Percentiles rank a stretch among this genome's conserved stretches.
Evolutionary conservation across 768 basidiomycete genomes (phyloP).

Genomic region (Galerina marginata): DNA sequence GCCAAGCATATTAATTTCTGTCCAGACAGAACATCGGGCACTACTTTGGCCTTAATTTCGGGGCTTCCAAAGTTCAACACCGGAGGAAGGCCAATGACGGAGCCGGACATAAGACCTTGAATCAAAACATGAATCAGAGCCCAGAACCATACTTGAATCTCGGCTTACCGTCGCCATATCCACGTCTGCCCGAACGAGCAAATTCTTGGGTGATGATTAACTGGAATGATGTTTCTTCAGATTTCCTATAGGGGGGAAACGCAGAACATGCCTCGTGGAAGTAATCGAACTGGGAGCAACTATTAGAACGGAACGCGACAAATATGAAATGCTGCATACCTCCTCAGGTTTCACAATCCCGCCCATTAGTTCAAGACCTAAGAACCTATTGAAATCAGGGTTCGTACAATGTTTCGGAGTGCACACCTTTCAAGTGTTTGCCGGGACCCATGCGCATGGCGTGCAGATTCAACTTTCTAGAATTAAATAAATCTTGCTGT

Average conservation of each 20-base stretch:
- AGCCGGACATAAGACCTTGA: slow-evolving; percentile 68
- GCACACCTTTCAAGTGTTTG: slow-evolving; percentile 70
- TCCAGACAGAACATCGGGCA: slow-evolving; percentile 71
- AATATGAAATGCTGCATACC: slow-evolving; percentile 36
- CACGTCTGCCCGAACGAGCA: slow-evolving; percentile 67
- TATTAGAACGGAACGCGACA: not conserved
- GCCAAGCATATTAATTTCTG: slow-evolving; percentile 85
- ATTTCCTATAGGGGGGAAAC: not conserved
- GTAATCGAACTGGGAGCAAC: slow-evolving; percentile 68
- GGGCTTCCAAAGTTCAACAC: slow-evolving; percentile 81
- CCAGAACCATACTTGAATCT: not conserved
- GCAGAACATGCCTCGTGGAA: slow-evolving; percentile 70
- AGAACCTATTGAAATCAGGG: too few species aligned
- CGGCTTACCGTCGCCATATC: slow-evolving; percentile 75
- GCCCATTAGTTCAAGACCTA: slow-evolving; percentile 65
- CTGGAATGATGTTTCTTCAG: slow-evolving; percentile 32
- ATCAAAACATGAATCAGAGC: not conserved
- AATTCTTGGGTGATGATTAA: slow-evolving; percentile 84
- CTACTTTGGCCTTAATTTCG: slow-evolving; percentile 55
- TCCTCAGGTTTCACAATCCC: slow-evolving; percentile 84
- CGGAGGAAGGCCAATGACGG: slow-evolving; percentile 85
- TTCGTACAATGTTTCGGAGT: too few species aligned
- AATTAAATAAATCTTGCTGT: not conserved
- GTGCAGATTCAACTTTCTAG: slow-evolving; percentile 72
- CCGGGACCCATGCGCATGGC: slow-evolving; percentile 96